A percentile compares a stretch with the other conserved stretches of the same genome.
phyloP scores from a whole-genome alignment of 2,329 filamentous ascomycete species.

The Neopestalotiopsis rosae region DNA sequence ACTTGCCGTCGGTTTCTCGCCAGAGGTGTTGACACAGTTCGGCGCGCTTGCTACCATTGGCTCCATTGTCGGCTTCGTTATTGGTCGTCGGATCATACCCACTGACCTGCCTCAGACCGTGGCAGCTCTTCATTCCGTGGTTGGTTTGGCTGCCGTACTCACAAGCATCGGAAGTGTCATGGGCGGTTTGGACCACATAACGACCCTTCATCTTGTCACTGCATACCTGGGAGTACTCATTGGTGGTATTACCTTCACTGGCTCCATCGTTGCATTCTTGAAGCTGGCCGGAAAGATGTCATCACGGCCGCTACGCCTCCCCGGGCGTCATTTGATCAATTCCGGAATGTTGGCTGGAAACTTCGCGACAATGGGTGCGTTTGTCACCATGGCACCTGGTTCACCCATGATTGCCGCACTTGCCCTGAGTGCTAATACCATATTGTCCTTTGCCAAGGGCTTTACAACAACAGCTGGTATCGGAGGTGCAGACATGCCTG shows the following conservation, averaged over 20 bases:
- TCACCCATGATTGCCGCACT: constrained; percentile 79
- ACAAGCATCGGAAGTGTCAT: constrained; percentile 90
- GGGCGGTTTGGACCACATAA: constrained; percentile 71
- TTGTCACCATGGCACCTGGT: constrained; percentile 81
- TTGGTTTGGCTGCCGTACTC: constrained; percentile 85
- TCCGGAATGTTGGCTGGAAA: constrained; percentile 76
- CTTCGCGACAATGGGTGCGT: constrained; percentile 81
- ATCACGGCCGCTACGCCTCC: constrained; percentile 74
- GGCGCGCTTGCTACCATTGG: constrained; percentile 76
- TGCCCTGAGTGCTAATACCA: constrained; percentile 77
- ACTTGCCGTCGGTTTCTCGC: constrained; percentile 78
- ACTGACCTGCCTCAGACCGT: constrained; percentile 90
- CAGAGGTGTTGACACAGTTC: constrained; percentile 81
- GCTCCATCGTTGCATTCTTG: constrained; percentile 86
- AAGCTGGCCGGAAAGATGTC: constrained; percentile 86
- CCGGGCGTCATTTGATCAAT: constrained; percentile 79
- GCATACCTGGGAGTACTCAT: constrained; percentile 88
- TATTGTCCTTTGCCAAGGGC: constrained; percentile 82
- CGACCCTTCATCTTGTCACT: constrained; percentile 82
- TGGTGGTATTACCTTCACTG: constrained; percentile 87
- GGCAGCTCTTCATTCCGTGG: constrained; percentile 86
- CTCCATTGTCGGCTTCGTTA: constrained; percentile 69
- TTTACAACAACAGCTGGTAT: constrained; percentile 89
- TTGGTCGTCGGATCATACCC: constrained; percentile 85
- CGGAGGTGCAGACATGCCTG: constrained; percentile 92